Conservation (phyloP, 305 asterid species). For the Solanum hybrid region DNA sequence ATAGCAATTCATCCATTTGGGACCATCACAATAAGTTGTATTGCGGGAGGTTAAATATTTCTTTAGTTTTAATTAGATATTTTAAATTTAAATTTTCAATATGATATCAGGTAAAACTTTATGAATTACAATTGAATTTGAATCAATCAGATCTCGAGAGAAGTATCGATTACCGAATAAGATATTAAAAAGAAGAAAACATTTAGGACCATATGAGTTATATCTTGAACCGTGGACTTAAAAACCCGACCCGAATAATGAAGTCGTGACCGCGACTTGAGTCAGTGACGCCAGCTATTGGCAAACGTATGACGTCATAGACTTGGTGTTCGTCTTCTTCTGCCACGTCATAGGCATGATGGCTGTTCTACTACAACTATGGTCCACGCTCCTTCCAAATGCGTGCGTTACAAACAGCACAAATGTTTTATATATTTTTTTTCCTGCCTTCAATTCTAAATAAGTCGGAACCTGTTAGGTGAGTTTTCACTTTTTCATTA, state of each 20-base stretch:
- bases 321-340: neutral
- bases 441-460: too few species aligned
- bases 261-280: neutral
- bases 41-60: neutral
- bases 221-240: neutral
- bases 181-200: neutral
- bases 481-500: too few species aligned
- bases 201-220: neutral
- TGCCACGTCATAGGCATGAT: neutral
- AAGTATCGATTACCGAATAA: neutral
- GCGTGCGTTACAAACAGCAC: neutral
- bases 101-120: neutral
- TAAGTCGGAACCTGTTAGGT: too few species aligned
- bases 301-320: neutral
- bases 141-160: rapidly evolving
- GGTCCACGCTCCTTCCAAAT: neutral
- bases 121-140: too few species aligned
- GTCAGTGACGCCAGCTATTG: neutral
- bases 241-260: neutral
- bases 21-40: neutral
- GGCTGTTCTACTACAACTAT: neutral
- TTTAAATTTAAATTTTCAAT: neutral
- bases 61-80: neutral
- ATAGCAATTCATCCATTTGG: neutral
- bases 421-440: neutral